Percentiles rank a stretch among this genome's conserved stretches.
Conservation (phyloP, 2,329 filamentous ascomycete genomes). For the Alternaria ventricosa region DNA sequence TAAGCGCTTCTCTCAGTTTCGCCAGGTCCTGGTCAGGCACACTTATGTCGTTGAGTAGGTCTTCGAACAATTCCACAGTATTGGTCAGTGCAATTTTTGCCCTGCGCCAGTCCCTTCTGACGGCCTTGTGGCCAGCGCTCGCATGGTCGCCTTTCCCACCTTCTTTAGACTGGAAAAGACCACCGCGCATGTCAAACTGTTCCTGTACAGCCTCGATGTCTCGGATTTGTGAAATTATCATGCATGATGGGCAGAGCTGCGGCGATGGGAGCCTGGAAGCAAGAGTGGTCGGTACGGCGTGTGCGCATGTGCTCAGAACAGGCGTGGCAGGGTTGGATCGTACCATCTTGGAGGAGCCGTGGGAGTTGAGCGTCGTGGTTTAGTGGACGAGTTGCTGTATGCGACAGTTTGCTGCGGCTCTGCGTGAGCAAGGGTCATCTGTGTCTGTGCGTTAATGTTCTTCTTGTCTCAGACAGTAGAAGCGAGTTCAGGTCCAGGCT, state of each 20-base stretch:
- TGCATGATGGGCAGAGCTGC: conserved; percentile 8
- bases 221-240: neutral
- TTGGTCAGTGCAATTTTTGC: conserved; percentile 16
- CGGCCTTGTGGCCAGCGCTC: neutral
- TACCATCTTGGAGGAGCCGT: neutral
- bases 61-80: conserved; percentile 6
- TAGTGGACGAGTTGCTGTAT: neutral
- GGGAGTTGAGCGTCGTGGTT: neutral
- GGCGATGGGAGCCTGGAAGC: neutral
- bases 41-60: neutral
- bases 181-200: conserved; percentile 4
- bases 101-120: conserved; percentile 6
- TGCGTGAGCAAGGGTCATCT: neutral
- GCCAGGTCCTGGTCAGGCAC: conserved; percentile 1
- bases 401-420: neutral
- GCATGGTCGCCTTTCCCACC: neutral
- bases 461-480: neutral
- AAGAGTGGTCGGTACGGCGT: neutral
- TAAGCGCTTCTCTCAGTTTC: conserved; percentile 8
- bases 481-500: neutral
- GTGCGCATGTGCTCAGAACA: neutral
- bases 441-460: neutral
- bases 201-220: conserved; percentile 2
- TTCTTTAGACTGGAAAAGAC: conserved; percentile 3
- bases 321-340: neutral